These are phyloP conservation scores for Fremontodendron californicum DNA, from an alignment of 345 rosid genomes.

Conservation along the genomic window DNA sequence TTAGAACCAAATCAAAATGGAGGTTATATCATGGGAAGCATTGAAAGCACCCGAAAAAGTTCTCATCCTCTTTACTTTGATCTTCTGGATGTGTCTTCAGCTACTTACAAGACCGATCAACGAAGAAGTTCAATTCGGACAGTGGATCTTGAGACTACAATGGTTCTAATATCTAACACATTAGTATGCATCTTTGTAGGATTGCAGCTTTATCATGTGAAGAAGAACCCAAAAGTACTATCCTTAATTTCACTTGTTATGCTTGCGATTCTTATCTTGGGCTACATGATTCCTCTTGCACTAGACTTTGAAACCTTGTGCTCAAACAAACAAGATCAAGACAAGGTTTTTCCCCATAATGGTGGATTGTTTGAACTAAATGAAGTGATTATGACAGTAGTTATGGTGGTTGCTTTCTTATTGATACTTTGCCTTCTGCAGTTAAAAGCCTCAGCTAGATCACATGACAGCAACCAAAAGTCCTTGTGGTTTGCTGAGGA, in stretches of 20 bases:
- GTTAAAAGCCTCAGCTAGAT: constrained; percentile 31
- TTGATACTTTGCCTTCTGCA: constrained; percentile 41
- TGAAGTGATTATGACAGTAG: constrained; percentile 39
- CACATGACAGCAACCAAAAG: constrained; percentile 6
- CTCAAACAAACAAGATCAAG: not conserved
- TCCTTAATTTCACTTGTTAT: constrained; percentile 42
- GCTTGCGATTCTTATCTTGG: constrained; percentile 44
- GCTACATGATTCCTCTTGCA: constrained; percentile 38
- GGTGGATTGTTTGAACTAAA: constrained; percentile 37
- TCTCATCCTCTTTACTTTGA: constrained; percentile 38
- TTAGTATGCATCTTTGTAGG: constrained; percentile 36
- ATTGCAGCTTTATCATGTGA: constrained; percentile 37
- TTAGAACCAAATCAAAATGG: constrained; percentile 16
- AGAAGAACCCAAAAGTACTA: constrained; percentile 32
- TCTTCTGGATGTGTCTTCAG: constrained; percentile 20
- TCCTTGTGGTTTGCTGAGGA: constrained; percentile 39
- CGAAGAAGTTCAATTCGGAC: not conserved
- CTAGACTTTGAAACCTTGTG: constrained; percentile 43
- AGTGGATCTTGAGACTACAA: no score
- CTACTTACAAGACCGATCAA: constrained; percentile 10
- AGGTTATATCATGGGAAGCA: constrained; percentile 31
- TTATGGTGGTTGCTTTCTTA: constrained; percentile 42
- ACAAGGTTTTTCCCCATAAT: constrained; percentile 18
- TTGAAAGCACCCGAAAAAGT: constrained; percentile 32
- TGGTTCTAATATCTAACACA: constrained; percentile 38